Conservation (phyloP, 1,284 basidiomycete genomes). For the Apiotrichum laibachii region DNA sequence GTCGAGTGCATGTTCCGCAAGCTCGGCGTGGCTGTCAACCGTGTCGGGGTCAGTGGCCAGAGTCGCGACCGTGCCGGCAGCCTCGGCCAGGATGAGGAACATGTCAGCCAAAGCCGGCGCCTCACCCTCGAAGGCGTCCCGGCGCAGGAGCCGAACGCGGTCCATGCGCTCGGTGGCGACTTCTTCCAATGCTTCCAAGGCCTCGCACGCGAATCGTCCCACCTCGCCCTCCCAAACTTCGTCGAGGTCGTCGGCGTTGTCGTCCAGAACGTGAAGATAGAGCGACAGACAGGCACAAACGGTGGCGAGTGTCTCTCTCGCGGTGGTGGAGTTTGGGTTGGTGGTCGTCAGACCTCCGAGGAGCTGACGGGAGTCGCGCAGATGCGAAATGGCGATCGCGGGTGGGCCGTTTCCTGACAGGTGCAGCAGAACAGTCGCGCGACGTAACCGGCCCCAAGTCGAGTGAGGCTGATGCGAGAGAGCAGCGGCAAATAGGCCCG, state of each 20-base stretch:
- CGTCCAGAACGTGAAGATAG: slow-evolving; percentile 24
- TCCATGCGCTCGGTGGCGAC: slow-evolving; percentile 48
- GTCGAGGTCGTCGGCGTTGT: slow-evolving; percentile 28
- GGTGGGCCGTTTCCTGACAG: slow-evolving; percentile 40
- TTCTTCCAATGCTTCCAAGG: slow-evolving; percentile 41
- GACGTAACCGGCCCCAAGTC: slow-evolving; percentile 37
- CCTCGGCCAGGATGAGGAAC: slow-evolving; percentile 39
- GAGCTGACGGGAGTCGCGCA: slow-evolving; percentile 32
- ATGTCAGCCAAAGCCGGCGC: slow-evolving; percentile 43
- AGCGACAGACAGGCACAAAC: slow-evolving; percentile 29
- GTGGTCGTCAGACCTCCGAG: slow-evolving; percentile 25
- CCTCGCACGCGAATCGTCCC: slow-evolving; percentile 37
- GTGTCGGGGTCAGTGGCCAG: slow-evolving; percentile 33
- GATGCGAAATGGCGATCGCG: slow-evolving; percentile 25
- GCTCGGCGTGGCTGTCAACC: slow-evolving; percentile 38
- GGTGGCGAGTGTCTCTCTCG: slow-evolving; percentile 32
- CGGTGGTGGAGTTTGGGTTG: slow-evolving; percentile 29
- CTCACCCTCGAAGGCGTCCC: slow-evolving; percentile 32
- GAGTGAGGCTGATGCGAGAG: slow-evolving; percentile 28
- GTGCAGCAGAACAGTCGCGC: slow-evolving; percentile 38
- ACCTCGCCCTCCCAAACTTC: slow-evolving; percentile 37
- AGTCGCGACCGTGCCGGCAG: slow-evolving; percentile 34
- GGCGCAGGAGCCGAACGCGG: slow-evolving; percentile 27
- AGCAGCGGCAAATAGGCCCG: slow-evolving; percentile 39
- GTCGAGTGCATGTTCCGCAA: slow-evolving; percentile 47